A percentile compares a stretch with the other conserved stretches of the same genome.
Conservation (phyloP, 163 green algal species). For the Scenedesmus sp. region DNA sequence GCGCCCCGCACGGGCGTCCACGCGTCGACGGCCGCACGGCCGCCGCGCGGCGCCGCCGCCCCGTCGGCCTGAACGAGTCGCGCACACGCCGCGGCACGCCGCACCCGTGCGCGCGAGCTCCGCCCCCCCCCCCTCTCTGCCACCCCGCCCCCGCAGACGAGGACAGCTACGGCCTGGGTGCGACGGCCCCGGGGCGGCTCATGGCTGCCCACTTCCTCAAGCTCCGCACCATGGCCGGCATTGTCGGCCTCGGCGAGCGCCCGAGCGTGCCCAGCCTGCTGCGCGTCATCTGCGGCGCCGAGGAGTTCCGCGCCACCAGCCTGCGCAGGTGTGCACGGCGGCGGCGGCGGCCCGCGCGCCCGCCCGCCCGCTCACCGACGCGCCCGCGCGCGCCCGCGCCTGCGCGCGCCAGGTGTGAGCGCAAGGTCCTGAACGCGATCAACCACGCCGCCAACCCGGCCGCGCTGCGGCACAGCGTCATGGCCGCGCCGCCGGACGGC, state of each 20-base stretch:
- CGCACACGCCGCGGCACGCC: no score
- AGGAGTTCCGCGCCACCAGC: slow-evolving; percentile 54
- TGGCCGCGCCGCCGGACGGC: slow-evolving; percentile 48
- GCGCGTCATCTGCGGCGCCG: slow-evolving; percentile 44
- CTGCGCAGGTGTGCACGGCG: slow-evolving; percentile 49
- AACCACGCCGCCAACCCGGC: slow-evolving; percentile 63
- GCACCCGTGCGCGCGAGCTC: no score
- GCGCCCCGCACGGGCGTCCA: neutral
- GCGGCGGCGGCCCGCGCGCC: no score
- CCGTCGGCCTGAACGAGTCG: no score
- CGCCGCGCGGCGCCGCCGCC: no score
- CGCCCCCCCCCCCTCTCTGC: no score
- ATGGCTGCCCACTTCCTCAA: slow-evolving; percentile 80
- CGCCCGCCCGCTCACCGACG: neutral
- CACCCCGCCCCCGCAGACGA: no score
- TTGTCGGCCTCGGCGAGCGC: slow-evolving; percentile 43
- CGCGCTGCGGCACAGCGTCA: slow-evolving; percentile 68
- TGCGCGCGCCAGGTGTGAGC: slow-evolving; percentile 65
- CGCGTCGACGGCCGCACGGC: no score
- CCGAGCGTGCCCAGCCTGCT: slow-evolving; percentile 47
- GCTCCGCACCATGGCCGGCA: slow-evolving; percentile 76
- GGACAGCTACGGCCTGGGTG: slow-evolving; percentile 42
- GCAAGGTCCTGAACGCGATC: slow-evolving; percentile 79
- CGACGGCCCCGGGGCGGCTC: slow-evolving; percentile 61
- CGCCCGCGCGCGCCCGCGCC: neutral